Evolutionary conservation across 1,284 basidiomycete genomes (phyloP), one percentile per base, ranked within the genome.

Genomic region (Trametes pubescens): DNA sequence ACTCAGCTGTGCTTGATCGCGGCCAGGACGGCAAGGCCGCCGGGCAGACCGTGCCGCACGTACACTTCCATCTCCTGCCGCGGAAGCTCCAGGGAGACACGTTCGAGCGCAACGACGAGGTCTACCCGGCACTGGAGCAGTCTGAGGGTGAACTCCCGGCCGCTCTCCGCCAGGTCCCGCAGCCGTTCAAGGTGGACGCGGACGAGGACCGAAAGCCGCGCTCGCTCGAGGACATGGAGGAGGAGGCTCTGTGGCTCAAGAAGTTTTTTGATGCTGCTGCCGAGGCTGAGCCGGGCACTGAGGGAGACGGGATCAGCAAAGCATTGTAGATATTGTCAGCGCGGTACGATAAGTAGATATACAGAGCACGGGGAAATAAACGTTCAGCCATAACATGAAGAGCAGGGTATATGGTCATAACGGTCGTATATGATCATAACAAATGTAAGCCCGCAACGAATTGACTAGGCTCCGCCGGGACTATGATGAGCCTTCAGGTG

Each of bases 41-140:
- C 0, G 91, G 95, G 0, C 95, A 98, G 80, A 89, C 88, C 5
- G 88, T 96, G 16, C 90, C 94, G 0, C 95, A 97, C 72, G 93
- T 97, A 24, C 95, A 98, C 75, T 91, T 97, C 68, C 95, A 97
- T 74, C 79, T 97, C 34, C 79, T 98, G 11, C 95, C 95, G 24
- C 86, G 95, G 2, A 88, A 88, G 71, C 77, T 82, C 26, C 82
- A 85, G 52, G 88, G 87, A 13, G 91, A 93, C 74, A 77, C 76
- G n/a, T 93, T 88, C 81, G 84, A 83, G 58, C 83, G 44, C 60
- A 93, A 92, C 72, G 94, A 96, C 75, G 84, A 86, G 21, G 80
- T 97, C 47, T 96, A 96, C 76, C 91, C 92, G 1, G 87, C 82
- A 2, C 76, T 96, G 16, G 94, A 95, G 73, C 76, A 78, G 6